Evolutionary conservation across 371 early-diverging fungal species (phyloP).

Genomic region (Mucor mucedo): DNA sequence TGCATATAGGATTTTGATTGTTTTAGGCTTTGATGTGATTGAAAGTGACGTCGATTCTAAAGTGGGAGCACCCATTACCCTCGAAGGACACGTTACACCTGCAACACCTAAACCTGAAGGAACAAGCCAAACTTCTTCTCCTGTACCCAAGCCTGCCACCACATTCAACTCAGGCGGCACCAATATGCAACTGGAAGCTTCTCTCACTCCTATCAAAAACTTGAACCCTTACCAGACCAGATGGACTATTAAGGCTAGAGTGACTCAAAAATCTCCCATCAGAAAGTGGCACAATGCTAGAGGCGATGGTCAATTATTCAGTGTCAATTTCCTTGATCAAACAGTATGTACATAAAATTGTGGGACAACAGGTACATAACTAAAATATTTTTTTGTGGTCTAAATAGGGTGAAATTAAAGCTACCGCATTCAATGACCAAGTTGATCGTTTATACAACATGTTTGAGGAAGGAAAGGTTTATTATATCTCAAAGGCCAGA

Average conservation of each 20-base stretch:
- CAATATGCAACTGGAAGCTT: constrained; percentile 52
- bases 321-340: constrained; percentile 86
- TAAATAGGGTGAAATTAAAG: constrained; percentile 82
- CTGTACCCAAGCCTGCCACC: background rate
- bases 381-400: constrained; percentile 26
- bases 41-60: constrained; percentile 36
- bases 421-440: constrained; percentile 87
- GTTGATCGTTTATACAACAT: constrained; percentile 76
- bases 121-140: background rate
- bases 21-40: constrained; percentile 56
- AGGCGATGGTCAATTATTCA: constrained; percentile 91
- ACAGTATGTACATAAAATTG: constrained; percentile 24
- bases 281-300: constrained; percentile 79
- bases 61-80: constrained; percentile 50
- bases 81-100: constrained; percentile 28
- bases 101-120: constrained; percentile 20
- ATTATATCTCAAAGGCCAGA: constrained; percentile 82
- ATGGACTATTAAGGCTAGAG: constrained; percentile 94
- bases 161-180: constrained; percentile 63
- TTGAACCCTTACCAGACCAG: constrained; percentile 83
- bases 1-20: constrained; percentile 56
- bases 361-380: background rate
- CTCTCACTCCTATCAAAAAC: constrained; percentile 59
- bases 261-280: constrained; percentile 84
- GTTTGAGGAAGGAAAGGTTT: constrained; percentile 82